Evolutionary conservation across 805 yeast genomes (phyloP).

Genomic region (Candida railenensis): DNA sequence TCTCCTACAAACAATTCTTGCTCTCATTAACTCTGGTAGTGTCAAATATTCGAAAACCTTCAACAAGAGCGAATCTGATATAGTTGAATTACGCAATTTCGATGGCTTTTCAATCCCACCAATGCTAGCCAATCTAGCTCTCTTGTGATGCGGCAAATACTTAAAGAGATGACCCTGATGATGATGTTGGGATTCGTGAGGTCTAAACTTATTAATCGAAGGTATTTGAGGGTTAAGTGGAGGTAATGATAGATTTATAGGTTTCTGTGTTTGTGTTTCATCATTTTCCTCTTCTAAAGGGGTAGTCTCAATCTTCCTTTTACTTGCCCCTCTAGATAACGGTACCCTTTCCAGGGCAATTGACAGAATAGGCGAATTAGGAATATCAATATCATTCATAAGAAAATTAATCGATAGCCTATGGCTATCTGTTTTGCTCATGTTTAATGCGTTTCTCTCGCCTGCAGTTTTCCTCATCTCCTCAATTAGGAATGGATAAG

Average conservation of each 20-base stretch:
- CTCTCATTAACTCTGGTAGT: constrained; percentile 59
- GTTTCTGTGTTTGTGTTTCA: no score
- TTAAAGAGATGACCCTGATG: constrained; percentile 37
- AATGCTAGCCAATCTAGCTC: constrained; percentile 48
- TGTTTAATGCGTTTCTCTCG: constrained; percentile 40
- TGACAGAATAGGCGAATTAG: constrained; percentile 2
- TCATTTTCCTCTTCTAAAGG: no score
- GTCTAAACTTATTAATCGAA: constrained; percentile 29
- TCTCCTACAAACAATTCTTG: constrained; percentile 56
- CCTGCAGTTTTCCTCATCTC: constrained; percentile 63
- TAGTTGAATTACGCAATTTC: constrained; percentile 49
- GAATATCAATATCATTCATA: constrained; percentile 9
- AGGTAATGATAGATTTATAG: constrained; percentile 30
- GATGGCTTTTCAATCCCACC: constrained; percentile 27
- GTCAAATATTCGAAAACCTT: constrained; percentile 52
- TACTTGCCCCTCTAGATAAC: not conserved
- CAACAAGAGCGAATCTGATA: constrained; percentile 59
- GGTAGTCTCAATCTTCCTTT: not conserved
- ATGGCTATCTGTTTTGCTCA: constrained; percentile 15
- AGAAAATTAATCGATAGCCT: constrained; percentile 22
- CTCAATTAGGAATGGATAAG: constrained; percentile 58
- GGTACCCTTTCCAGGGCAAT: constrained; percentile 3
- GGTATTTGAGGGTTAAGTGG: constrained; percentile 40
- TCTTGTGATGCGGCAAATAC: constrained; percentile 54
- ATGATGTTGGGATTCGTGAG: constrained; percentile 8